Conservation (phyloP, 2,329 filamentous ascomycete genomes). For the Dendrostoma leiphaemia region DNA sequence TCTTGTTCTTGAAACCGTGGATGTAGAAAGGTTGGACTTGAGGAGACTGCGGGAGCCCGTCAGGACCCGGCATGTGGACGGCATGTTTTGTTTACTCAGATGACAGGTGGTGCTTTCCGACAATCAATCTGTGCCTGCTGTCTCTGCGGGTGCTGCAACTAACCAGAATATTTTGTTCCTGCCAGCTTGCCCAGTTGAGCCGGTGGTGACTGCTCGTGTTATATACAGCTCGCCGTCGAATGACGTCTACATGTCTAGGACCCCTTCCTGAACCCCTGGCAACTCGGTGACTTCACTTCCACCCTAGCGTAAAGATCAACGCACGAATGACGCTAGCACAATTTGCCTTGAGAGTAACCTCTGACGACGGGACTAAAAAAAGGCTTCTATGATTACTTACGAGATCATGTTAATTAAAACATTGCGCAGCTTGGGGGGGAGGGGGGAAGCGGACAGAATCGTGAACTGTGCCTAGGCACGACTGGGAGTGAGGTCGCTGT, state of each 20-base stretch:
- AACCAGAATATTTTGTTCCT: no score
- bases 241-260: conserved; percentile 4
- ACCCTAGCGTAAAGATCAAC: neutral
- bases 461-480: no score
- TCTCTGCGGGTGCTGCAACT: no score
- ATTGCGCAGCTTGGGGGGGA: no score
- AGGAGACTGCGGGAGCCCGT: neutral
- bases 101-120: neutral
- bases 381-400: no score
- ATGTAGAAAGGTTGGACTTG: neutral
- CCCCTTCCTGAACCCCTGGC: no score
- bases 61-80: neutral
- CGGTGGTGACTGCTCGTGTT: neutral
- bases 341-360: neutral
- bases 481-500: no score
- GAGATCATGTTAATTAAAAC: no score
- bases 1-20: neutral
- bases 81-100: neutral
- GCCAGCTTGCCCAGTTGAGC: neutral
- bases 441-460: no score
- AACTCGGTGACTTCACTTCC: conserved; percentile 9
- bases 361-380: neutral
- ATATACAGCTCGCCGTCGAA: neutral
- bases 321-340: neutral
- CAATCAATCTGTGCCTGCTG: no score